Evolutionary conservation across 2,329 filamentous ascomycete genomes (phyloP), one percentile per base, ranked within the genome.

Genomic region (Ramularia collo-cygni): DNA sequence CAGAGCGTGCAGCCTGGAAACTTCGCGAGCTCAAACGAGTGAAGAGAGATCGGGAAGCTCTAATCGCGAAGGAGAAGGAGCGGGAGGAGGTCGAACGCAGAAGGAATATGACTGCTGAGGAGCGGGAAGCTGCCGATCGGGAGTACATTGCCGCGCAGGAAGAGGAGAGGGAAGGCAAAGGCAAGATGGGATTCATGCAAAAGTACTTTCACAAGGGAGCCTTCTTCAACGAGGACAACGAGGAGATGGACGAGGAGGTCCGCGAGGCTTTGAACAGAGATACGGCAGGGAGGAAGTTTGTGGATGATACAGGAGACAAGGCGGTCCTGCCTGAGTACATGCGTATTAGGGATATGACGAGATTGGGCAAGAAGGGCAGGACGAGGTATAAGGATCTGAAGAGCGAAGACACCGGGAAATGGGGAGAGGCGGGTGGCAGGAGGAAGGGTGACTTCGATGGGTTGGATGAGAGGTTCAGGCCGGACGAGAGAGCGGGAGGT

Each of bases 131-230:
- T 42, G 92, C 98, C 62, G 92, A 98, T 62, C 76, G 80, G 30
- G 84, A 75, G 36, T 85, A 79, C 62, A 68, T 96, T 13, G 80
- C 81, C 1, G 72, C 74, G 50, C 90, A 96, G 64, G 79, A 83
- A 53, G 83, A 84, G 47, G 88, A 94, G 48, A 69, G 71, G 16
- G 85, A 85, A 54, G 46, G 71, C 36, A 81, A 83, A 45, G 87
- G 87, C 38, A 83, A 90, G 65, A 86, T 92, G 73, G 76, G 76
- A 2, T 95, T 80, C 62, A 86, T 96, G 84, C 89, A 95, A 59
- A 88, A 89, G 60, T 98, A 96, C 68, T 89, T 86, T 64, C 92
- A 98, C 72, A 90, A 89, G 67, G 92, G 92, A 35, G 92, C 92
- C 12, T 98, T 96, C 69, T 96, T 86, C 70, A 84, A 83, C 51